These are phyloP conservation scores for Pseudodiploospora longispora DNA, from an alignment of 2,329 filamentous ascomycete genomes.

Conservation along the genomic window DNA sequence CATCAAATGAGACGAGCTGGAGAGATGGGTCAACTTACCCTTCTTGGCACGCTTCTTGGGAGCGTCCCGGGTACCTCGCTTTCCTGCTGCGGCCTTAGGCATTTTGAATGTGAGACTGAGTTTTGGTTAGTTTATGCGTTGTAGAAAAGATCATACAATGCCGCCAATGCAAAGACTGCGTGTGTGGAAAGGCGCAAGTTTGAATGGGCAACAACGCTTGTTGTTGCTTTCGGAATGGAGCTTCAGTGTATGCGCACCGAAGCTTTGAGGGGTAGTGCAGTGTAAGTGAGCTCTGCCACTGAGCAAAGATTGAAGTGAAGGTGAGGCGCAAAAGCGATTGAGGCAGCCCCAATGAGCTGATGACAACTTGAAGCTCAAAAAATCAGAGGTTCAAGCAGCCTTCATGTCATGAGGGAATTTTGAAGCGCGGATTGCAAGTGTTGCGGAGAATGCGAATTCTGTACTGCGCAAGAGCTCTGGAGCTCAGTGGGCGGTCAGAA, in stretches of 20 bases:
- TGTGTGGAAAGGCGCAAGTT: too few species aligned
- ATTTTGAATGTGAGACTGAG: conserved; percentile 35
- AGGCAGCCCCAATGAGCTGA: conserved; percentile 21
- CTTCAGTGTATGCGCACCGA: too few species aligned
- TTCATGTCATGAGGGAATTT: conserved; percentile 28
- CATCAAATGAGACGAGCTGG: neutral
- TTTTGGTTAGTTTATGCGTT: too few species aligned
- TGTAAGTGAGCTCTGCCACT: conserved; percentile 1
- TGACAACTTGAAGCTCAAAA: conserved; percentile 28
- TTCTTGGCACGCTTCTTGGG: conserved; percentile 49
- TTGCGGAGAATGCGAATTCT: conserved; percentile 18
- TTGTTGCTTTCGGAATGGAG: too few species aligned
- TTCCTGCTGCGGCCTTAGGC: conserved; percentile 47
- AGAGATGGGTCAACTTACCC: conserved; percentile 34
- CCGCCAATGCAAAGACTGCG: too few species aligned
- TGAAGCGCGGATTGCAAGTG: conserved; percentile 9
- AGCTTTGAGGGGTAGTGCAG: conserved; percentile 15
- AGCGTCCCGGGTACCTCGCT: conserved; percentile 46
- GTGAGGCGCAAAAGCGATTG: conserved; percentile 25
- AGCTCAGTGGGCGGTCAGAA: conserved; percentile 10
- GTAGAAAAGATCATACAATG: too few species aligned
- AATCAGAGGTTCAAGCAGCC: conserved; percentile 13
- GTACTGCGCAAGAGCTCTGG: conserved; percentile 4
- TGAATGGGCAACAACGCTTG: too few species aligned
- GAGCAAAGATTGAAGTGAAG: conserved; percentile 6